Evolutionary conservation across 495 filamentous ascomycete species (phyloP).

Genomic region (Aspergillus sparsus): DNA sequence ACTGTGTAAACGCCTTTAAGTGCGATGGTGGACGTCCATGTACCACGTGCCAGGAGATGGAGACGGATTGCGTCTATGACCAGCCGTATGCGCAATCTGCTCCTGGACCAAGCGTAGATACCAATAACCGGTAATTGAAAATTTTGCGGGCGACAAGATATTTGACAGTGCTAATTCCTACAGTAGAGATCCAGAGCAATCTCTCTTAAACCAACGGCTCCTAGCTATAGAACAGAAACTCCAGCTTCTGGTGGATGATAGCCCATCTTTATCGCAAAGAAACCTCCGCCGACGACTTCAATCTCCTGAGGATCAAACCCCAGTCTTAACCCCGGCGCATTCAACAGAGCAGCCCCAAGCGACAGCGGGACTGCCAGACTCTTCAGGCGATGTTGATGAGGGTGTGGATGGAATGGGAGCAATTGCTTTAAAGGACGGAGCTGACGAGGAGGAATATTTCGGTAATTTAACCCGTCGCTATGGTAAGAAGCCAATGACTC

Average conservation of each 20-base stretch:
- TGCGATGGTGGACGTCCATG: constrained; percentile 6
- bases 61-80: constrained; percentile 10
- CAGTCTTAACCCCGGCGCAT: too few species aligned
- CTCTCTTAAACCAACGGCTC: background rate
- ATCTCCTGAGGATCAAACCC: background rate
- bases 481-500: background rate
- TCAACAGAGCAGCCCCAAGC: too few species aligned
- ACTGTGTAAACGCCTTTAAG: background rate
- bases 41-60: constrained; percentile 7
- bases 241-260: background rate
- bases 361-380: background rate
- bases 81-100: background rate
- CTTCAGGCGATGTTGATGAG: background rate
- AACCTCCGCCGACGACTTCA: too few species aligned
- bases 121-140: too few species aligned
- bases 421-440: background rate
- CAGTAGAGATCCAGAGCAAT: background rate
- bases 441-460: constrained; percentile 9
- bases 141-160: too few species aligned
- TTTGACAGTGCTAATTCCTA: background rate
- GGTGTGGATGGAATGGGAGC: constrained; percentile 12
- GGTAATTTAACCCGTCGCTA: background rate
- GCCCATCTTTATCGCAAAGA: background rate
- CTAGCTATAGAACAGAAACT: constrained; percentile 2
- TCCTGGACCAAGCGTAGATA: too few species aligned